Conservation (phyloP, 495 filamentous ascomycete species). For the Hypoxylon fuscum region DNA sequence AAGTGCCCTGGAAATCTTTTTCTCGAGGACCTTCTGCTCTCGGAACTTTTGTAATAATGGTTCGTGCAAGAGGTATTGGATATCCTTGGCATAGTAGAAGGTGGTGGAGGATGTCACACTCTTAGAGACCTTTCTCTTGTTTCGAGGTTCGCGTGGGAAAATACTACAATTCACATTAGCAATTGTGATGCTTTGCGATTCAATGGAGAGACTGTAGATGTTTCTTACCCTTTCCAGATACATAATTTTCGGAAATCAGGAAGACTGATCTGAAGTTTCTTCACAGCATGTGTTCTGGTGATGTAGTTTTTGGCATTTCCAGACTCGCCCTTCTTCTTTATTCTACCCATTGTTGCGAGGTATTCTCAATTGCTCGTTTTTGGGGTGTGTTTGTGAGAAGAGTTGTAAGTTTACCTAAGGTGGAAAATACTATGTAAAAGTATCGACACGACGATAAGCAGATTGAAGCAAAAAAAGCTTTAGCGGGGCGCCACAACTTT, state of each 20-base stretch:
- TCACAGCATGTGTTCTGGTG: conserved; percentile 92
- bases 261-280: conserved; percentile 95
- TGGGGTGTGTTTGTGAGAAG: not conserved
- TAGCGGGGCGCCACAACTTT: conserved; percentile 49
- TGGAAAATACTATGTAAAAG: too few relatives aligned
- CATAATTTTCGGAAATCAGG: conserved; percentile 97
- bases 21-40: conserved; percentile 93
- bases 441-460: not conserved
- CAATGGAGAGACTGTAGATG: not conserved
- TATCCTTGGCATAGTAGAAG: conserved; percentile 99
- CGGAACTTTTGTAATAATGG: conserved; percentile 95
- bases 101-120: conserved; percentile 88
- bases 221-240: conserved; percentile 82
- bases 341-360: conserved; percentile 71
- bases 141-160: conserved; percentile 94
- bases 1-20: conserved; percentile 92
- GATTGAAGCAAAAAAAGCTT: conserved; percentile 30
- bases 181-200: not conserved
- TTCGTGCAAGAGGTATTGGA: conserved; percentile 97
- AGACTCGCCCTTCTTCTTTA: conserved; percentile 95
- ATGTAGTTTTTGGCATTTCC: conserved; percentile 99
- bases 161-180: conserved; percentile 61
- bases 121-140: conserved; percentile 95
- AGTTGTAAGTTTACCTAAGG: too few relatives aligned
- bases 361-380: not conserved